Base-by-base conservation (phyloP, 306 rosid genomes). In the Dalbergia cochinchinensis region DNA sequence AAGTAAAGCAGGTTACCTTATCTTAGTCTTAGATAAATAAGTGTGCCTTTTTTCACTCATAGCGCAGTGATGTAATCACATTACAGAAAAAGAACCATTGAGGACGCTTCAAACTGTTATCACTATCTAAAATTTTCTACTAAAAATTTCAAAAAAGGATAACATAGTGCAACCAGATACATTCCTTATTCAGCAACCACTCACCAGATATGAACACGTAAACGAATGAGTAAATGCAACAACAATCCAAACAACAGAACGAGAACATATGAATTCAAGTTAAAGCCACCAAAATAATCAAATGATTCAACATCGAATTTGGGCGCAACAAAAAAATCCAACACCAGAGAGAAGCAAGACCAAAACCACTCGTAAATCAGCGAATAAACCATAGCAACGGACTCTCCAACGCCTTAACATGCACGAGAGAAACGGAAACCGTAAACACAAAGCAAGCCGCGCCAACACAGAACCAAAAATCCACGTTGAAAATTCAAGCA, bases 401-500 rank as follows among this genome's bases (percentile, higher is more conserved):
- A 69, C 69, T 44, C 65, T 54, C 70, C 31, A 78, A 20, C 19
- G 47, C 64, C 31, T 59, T 19, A 5, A 2, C 31, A 65, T 65
- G 67, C 58, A 76, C 73, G 80, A 73, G 67, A 76, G 37, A 74
- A 4, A 37, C 11, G 42, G 39, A 63, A 73, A 77, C 13, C 55
- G 35, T 48, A 71, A 26, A 59, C 73, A 58, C 70, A 73, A 77
- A 39, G 33, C 62, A 37, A 79, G 76, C 69, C 83, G 73, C 12
- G 55, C 79, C 77, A 81, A 81, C 78, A 83, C 66, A 61, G 72
- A 86, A 83, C 72, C 83, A 65, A 82, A 26, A 82, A 80, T 72
- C 77, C 65, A 64, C 78, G 83, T 48, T 77, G 72, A 72, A 74
- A 76, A 86, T 71, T 76, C 81, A 61, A 81, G 80, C 83, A 83